A percentile compares a stretch with the other conserved stretches of the same genome.
Conservation (phyloP, 2,329 filamentous ascomycete species). For the Hypoxylon sp. region DNA sequence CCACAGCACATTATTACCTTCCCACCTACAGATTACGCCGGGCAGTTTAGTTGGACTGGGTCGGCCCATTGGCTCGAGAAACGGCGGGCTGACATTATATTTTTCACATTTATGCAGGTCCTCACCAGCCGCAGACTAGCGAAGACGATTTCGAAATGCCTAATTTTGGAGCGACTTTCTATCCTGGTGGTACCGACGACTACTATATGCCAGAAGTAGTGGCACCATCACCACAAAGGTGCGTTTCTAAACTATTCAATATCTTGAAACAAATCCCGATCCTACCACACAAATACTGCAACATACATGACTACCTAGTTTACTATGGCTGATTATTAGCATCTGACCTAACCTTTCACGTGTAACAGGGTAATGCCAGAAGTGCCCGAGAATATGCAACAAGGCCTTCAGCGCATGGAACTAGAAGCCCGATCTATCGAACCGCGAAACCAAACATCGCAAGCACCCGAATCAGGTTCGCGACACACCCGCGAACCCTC, state of each 20-base stretch:
- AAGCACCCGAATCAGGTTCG: conserved; percentile 48
- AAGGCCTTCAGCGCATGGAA: conserved; percentile 92
- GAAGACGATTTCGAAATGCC: conserved; percentile 60
- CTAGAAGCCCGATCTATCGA: conserved; percentile 75
- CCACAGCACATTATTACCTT: conserved; percentile 21
- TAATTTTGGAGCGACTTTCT: conserved; percentile 70
- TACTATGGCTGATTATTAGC: conserved; percentile 48
- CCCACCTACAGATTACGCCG: conserved; percentile 35
- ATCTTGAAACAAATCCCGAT: conserved; percentile 26
- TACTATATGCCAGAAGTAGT: conserved; percentile 74
- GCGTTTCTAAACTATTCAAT: conserved; percentile 50
- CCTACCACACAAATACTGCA: not conserved
- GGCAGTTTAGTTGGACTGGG: conserved; percentile 33
- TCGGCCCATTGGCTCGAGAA: conserved; percentile 45
- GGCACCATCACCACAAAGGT: conserved; percentile 72
- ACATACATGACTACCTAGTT: conserved; percentile 17
- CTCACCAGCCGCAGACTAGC: conserved; percentile 50
- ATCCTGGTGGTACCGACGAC: conserved; percentile 71
- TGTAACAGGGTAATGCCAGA: conserved; percentile 86
- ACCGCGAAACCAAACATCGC: conserved; percentile 54
- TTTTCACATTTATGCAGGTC: conserved; percentile 51
- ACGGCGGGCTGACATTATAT: conserved; percentile 48
- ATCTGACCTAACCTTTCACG: conserved; percentile 46
- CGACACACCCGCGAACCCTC: conserved; percentile 62
- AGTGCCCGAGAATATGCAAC: conserved; percentile 96